Evolutionary conservation across 2,329 filamentous ascomycete species (phyloP).

Genomic region (Phialophora verrucosa): DNA sequence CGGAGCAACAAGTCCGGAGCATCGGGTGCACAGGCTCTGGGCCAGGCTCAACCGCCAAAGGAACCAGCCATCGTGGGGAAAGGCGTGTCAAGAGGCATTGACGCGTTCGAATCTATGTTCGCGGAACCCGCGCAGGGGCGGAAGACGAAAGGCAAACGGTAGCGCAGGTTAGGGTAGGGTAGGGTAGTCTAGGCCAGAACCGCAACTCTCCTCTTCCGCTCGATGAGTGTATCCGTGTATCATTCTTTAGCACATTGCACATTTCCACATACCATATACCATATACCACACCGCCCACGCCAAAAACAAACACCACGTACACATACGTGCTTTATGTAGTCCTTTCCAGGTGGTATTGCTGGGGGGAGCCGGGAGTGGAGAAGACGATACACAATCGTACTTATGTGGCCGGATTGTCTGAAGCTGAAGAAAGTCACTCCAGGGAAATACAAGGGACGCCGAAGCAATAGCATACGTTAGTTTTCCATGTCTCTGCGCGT

Average conservation of each 20-base stretch:
- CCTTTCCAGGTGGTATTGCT: too few relatives aligned
- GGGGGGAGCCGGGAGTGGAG: not conserved
- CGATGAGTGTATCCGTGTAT: too few relatives aligned
- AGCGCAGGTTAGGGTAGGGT: not conserved
- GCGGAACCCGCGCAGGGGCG: not conserved
- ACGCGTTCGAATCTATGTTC: slow-evolving; percentile 32
- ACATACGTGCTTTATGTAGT: too few relatives aligned
- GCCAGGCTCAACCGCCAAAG: not conserved
- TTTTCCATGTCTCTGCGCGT: not conserved
- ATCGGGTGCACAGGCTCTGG: not conserved
- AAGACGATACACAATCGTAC: not conserved
- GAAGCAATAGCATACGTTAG: not conserved
- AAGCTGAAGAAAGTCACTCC: not conserved
- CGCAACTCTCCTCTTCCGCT: not conserved
- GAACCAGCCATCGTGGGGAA: slow-evolving; percentile 19
- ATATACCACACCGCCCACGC: too few relatives aligned
- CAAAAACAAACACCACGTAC: too few relatives aligned
- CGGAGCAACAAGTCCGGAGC: not conserved
- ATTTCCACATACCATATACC: too few relatives aligned
- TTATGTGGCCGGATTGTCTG: too few relatives aligned
- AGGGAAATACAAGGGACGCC: not conserved
- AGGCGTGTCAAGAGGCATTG: slow-evolving; percentile 29
- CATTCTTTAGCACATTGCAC: too few relatives aligned
- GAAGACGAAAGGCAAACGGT: not conserved
- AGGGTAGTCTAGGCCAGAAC: not conserved